Evolutionary conservation across 1,284 basidiomycete genomes (phyloP).

Genomic region (Cerioporus squamosus): DNA sequence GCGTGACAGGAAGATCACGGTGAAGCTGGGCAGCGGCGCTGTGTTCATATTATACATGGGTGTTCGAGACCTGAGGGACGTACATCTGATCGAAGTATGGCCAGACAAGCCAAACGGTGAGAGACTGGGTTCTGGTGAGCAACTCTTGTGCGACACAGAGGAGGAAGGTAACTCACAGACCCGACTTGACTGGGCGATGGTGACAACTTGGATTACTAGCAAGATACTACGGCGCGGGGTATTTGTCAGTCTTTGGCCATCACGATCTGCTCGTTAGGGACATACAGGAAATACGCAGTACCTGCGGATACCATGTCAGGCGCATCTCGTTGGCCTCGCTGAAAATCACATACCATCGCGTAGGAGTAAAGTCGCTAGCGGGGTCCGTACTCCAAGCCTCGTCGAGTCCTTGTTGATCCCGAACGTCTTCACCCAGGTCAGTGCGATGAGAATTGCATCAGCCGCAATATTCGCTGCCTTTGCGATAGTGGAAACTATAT

Average conservation of each 20-base stretch:
- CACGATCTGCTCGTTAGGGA: background rate
- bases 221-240: background rate
- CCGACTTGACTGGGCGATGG: background rate
- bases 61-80: background rate
- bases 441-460: slow-evolving; percentile 2
- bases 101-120: slow-evolving; percentile 1
- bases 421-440: slow-evolving; percentile 6
- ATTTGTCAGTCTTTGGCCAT: background rate
- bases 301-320: background rate
- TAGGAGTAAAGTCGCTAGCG: slow-evolving; percentile 1
- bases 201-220: background rate
- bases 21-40: background rate
- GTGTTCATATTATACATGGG: too few species aligned
- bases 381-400: background rate
- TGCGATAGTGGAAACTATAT: background rate
- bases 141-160: background rate
- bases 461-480: background rate
- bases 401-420: background rate
- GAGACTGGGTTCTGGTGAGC: too few species aligned
- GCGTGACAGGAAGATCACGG: slow-evolving; percentile 4
- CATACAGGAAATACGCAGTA: slow-evolving; percentile 3
- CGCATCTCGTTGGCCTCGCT: too few species aligned
- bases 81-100: slow-evolving; percentile 8
- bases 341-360: slow-evolving; percentile 3
- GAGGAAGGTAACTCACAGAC: background rate